Evolutionary conservation across 345 rosid species (phyloP).

Genomic region (Triadica sebifera): DNA sequence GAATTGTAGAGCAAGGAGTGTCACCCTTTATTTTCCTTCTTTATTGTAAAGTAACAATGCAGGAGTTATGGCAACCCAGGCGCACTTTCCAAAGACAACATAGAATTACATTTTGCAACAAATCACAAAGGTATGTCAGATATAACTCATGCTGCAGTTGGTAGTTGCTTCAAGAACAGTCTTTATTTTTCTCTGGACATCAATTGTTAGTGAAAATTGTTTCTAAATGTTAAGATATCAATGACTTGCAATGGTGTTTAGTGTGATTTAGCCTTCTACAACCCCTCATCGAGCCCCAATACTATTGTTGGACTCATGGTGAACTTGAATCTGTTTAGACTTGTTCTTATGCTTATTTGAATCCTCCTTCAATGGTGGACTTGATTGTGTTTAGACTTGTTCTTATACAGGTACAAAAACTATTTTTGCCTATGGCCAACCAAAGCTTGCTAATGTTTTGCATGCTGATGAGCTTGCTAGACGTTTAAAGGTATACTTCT

Average conservation of each 20-base stretch:
- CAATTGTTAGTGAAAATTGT: background rate
- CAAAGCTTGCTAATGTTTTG: conserved; percentile 76
- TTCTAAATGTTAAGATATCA: background rate
- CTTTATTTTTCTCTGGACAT: background rate
- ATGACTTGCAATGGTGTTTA: background rate
- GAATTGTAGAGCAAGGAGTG: background rate
- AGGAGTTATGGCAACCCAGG: conserved; percentile 36
- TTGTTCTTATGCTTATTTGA: conserved; percentile 1
- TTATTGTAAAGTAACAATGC: conserved; percentile 32
- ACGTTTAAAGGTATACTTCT: conserved; percentile 53
- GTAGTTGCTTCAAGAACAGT: background rate
- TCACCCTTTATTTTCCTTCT: background rate
- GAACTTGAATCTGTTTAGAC: background rate
- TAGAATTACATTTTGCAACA: conserved; percentile 35
- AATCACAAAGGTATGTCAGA: conserved; percentile 27
- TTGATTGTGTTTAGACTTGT: conserved; percentile 2
- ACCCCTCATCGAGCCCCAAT: background rate
- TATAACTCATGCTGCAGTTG: background rate
- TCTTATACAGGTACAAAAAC: conserved; percentile 41
- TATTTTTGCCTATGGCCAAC: conserved; percentile 50
- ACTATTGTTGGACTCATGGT: background rate
- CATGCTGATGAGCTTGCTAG: conserved; percentile 83
- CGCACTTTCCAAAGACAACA: conserved; percentile 36
- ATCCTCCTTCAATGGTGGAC: background rate
- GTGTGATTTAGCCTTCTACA: background rate